phyloP scores from a whole-genome alignment of 2,329 filamentous ascomycete genomes.

The Apiospora marii region DNA sequence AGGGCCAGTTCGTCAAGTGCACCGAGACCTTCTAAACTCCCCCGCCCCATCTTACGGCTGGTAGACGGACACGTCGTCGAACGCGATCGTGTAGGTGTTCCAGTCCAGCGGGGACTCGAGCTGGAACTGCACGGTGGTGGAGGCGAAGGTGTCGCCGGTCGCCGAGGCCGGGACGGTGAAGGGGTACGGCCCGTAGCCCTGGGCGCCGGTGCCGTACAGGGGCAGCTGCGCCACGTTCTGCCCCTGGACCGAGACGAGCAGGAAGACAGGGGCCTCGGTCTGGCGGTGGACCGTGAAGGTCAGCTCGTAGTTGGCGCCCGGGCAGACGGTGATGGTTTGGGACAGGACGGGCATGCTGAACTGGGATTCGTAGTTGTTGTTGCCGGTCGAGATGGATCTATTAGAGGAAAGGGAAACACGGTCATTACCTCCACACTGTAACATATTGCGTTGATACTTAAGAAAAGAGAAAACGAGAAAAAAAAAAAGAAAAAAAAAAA shows the following conservation, averaged over 20 bases:
- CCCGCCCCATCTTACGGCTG: not conserved
- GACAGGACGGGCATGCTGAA: not conserved
- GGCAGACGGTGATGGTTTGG: not conserved
- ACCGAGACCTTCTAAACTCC: no score
- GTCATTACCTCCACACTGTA: not conserved
- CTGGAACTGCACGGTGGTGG: not conserved
- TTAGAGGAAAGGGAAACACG: not conserved
- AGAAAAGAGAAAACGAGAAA: not conserved
- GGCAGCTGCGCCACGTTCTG: not conserved
- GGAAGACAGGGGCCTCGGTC: no score
- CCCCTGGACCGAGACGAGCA: not conserved
- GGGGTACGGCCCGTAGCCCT: constrained; percentile 15
- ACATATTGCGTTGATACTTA: not conserved
- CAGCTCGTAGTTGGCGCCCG: constrained; percentile 11
- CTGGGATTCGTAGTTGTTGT: no score
- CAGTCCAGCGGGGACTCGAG: not conserved
- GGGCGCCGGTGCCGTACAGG: not conserved
- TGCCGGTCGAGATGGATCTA: not conserved
- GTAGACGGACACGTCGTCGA: not conserved
- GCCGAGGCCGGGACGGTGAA: constrained; percentile 10
- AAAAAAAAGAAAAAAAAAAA: no score
- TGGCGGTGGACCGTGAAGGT: constrained; percentile 2
- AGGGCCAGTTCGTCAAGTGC: no score
- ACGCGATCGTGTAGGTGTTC: not conserved
- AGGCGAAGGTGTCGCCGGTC: not conserved